Evolutionary conservation across 768 basidiomycete species (phyloP).

Genomic region (Serpula lacrymans): DNA sequence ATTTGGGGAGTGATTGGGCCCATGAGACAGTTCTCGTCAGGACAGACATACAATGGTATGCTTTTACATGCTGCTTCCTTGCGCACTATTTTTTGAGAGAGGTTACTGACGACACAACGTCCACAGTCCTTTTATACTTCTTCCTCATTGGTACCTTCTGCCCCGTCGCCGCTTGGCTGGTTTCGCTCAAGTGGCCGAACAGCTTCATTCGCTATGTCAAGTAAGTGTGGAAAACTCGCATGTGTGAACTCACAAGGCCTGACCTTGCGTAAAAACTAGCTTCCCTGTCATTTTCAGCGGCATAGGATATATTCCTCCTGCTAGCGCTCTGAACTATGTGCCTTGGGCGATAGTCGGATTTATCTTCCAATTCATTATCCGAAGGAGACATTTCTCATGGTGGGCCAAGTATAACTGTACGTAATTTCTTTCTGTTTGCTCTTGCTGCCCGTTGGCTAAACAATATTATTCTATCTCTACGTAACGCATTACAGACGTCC

Average conservation of each 20-base stretch:
- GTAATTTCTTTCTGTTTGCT: constrained; percentile 9
- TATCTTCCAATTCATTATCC: constrained; percentile 19
- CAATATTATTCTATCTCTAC: too few relatives aligned
- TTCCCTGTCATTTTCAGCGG: constrained; percentile 39
- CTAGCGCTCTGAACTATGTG: constrained; percentile 43
- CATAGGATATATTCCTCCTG: constrained; percentile 37
- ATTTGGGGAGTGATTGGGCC: constrained; percentile 69
- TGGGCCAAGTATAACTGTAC: constrained; percentile 26
- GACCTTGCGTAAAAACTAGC: constrained; percentile 10
- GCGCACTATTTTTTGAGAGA: not conserved
- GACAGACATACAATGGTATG: constrained; percentile 52
- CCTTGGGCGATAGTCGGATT: constrained; percentile 29
- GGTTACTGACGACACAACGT: not conserved
- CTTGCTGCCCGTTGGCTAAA: not conserved
- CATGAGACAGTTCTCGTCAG: constrained; percentile 56
- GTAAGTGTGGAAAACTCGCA: constrained; percentile 27
- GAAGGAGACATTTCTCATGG: constrained; percentile 19
- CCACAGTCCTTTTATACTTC: constrained; percentile 49
- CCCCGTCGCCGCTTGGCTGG: constrained; percentile 49
- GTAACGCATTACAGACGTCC: constrained; percentile 17
- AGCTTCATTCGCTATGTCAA: constrained; percentile 55
- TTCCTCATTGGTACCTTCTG: constrained; percentile 66
- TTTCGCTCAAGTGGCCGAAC: constrained; percentile 56
- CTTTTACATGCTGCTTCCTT: constrained; percentile 1
- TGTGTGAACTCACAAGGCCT: not conserved